Evolutionary conservation across 2,329 filamentous ascomycete species (phyloP), one percentile per base, ranked within the genome.

Genomic region (Xylaria sp.): DNA sequence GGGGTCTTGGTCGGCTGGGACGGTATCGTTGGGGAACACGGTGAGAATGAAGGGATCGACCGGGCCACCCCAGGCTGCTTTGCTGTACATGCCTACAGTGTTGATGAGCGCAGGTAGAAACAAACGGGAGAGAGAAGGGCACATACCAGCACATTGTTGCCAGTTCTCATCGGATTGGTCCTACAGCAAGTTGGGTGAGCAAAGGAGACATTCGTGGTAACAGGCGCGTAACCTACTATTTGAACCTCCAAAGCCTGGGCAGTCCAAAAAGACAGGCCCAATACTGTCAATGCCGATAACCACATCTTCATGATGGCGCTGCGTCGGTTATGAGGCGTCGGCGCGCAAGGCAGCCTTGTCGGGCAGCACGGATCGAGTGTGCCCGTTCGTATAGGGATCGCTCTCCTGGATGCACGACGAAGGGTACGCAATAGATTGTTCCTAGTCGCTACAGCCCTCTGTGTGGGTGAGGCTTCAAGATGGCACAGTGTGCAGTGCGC

Each of bases 41-140:
- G 93, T 87, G 74, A 92, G 86, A 79, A 98, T 97, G 82, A 93
- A 97, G 23, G 95, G 95, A 75, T 98, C 93, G 69, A 93, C 88
- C 42, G 89, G 88, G 68, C 95, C 95, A 75, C 93, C 93, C 95
- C 95, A 98, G 60, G 91, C 87, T 77, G 90, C 92, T 78, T 89
- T 91, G 82, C 92, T 94, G 84, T 98, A 98, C 94, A 98, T 98
- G 83, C 95, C 93, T 84, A 86, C 84, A 63, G 16, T 29, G 48
- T 16, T 21, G 12, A 53, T 73, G 37, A 73, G 71, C 48, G 42
- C 29, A 12, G 13, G 23, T 51, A 12, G 48, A 35, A 8, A 32
- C 0, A 57, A 10, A 51, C 44, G 25, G 29, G 10, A n/a, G 23
- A 23, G 59, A 47, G 35, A n/a, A 37, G 47, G 37, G 65, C 27